A percentile compares a stretch with the other conserved stretches of the same genome.
Conservation (phyloP, 2,329 filamentous ascomycete species). For the Keithomyces neogunnii region DNA sequence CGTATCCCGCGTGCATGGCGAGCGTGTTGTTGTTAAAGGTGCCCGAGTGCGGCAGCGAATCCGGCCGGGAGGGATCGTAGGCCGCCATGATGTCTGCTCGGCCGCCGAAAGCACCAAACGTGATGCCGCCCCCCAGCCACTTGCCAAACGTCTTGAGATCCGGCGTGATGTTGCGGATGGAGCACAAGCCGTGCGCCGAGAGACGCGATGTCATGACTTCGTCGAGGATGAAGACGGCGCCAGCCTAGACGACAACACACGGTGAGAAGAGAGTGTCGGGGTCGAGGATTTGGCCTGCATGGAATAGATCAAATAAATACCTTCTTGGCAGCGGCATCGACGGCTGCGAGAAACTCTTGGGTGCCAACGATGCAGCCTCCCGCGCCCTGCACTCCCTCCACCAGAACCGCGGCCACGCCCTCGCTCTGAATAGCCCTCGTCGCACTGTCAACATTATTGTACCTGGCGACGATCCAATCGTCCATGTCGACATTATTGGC, state of each 20-base stretch:
- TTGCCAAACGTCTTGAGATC: constrained; percentile 60
- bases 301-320: constrained; percentile 7
- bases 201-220: constrained; percentile 64
- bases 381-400: constrained; percentile 59
- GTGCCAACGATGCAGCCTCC: constrained; percentile 48
- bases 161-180: constrained; percentile 35
- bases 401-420: constrained; percentile 52
- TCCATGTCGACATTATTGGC: constrained; percentile 39
- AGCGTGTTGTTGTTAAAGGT: constrained; percentile 62
- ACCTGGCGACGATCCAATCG: constrained; percentile 52
- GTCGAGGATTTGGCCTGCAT: neutral
- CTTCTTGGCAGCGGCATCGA: constrained; percentile 38
- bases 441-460: constrained; percentile 48
- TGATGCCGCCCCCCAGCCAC: constrained; percentile 57
- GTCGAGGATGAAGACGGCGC: constrained; percentile 57
- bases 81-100: constrained; percentile 47
- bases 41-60: constrained; percentile 44
- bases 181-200: constrained; percentile 37
- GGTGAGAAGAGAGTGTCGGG: too few species aligned
- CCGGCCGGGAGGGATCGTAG: constrained; percentile 40
- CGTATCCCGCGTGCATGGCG: constrained; percentile 47
- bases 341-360: constrained; percentile 39
- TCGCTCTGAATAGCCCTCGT: constrained; percentile 31
- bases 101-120: constrained; percentile 61
- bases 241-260: constrained; percentile 19